phyloP scores from a whole-genome alignment of 148 eudicot species.

The Nyssa sinensis region DNA sequence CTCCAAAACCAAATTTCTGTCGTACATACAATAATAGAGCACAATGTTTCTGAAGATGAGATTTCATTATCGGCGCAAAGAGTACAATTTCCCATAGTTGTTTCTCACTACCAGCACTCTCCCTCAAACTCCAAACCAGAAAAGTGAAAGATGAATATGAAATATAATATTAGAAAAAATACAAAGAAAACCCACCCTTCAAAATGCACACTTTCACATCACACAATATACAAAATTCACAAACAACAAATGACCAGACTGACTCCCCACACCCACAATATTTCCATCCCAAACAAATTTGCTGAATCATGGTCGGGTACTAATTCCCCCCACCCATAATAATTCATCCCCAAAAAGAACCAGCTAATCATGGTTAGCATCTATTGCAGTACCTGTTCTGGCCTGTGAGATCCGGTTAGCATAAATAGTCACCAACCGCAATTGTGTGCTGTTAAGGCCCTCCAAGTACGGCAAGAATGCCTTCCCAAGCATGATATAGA shows the following conservation, averaged over 20 bases:
- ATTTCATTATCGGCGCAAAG: conserved; percentile 18
- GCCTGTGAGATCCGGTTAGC: conserved; percentile 97
- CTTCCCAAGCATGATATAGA: conserved; percentile 92
- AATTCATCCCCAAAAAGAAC: neutral
- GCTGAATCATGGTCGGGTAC: conserved; percentile 24
- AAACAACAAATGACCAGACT: conserved; percentile 27
- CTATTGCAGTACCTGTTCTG: conserved; percentile 73
- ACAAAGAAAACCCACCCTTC: conserved; percentile 16
- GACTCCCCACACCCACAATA: conserved; percentile 9
- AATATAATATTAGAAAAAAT: neutral
- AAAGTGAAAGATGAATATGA: conserved; percentile 15
- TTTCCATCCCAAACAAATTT: neutral
- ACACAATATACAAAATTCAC: conserved; percentile 58
- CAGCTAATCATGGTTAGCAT: conserved; percentile 42
- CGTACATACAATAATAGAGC: neutral
- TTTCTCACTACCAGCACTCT: conserved; percentile 11
- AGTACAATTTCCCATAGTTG: neutral
- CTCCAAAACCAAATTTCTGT: conserved; percentile 3
- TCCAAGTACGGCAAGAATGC: conserved; percentile 88
- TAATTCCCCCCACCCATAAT: conserved; percentile 7
- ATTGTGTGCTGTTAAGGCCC: conserved; percentile 90
- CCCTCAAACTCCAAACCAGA: conserved; percentile 22
- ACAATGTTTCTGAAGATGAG: neutral
- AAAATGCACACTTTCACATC: conserved; percentile 25
- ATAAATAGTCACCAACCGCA: conserved; percentile 89